phyloP scores from a whole-genome alignment of 139 green algal genomes.

The Micromonas pusilla region DNA sequence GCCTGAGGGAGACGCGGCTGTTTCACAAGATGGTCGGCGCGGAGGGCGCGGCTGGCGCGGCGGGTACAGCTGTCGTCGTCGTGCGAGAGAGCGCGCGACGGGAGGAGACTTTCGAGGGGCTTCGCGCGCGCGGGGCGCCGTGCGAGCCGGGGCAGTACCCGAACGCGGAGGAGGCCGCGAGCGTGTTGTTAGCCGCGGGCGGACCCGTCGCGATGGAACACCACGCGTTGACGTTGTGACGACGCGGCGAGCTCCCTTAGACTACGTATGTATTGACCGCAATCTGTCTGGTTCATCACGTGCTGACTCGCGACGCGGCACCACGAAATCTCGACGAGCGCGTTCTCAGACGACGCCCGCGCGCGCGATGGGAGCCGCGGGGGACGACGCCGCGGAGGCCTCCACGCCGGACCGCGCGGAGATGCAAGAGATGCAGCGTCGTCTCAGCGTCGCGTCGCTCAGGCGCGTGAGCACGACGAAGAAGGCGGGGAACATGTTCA shows the following conservation, averaged over 20 bases:
- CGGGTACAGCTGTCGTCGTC: background rate
- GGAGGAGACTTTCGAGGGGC: conserved; percentile 8
- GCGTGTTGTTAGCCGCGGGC: conserved; percentile 10
- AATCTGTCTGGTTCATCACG: too few species aligned
- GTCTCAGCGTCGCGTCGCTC: too few species aligned
- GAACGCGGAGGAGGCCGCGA: conserved; percentile 3
- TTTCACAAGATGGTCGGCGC: conserved; percentile 34
- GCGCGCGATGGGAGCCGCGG: too few species aligned
- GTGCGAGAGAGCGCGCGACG: background rate
- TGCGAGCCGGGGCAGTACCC: conserved; percentile 4
- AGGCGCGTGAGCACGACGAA: too few species aligned
- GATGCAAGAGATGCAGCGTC: too few species aligned
- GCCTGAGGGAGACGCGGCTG: conserved; percentile 66
- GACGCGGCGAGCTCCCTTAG: background rate
- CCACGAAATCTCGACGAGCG: too few species aligned
- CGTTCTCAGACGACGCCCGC: too few species aligned
- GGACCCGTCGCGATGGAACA: conserved; percentile 5
- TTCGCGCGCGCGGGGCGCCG: conserved; percentile 1
- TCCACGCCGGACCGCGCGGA: too few species aligned
- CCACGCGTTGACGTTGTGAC: background rate
- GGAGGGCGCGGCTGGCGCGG: background rate
- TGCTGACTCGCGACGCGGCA: too few species aligned
- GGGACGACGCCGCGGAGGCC: too few species aligned
- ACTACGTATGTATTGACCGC: too few species aligned
- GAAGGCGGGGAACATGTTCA: too few species aligned